Evolutionary conservation across 2,329 filamentous ascomycete genomes (phyloP).

Genomic region (Lomentospora prolificans): DNA sequence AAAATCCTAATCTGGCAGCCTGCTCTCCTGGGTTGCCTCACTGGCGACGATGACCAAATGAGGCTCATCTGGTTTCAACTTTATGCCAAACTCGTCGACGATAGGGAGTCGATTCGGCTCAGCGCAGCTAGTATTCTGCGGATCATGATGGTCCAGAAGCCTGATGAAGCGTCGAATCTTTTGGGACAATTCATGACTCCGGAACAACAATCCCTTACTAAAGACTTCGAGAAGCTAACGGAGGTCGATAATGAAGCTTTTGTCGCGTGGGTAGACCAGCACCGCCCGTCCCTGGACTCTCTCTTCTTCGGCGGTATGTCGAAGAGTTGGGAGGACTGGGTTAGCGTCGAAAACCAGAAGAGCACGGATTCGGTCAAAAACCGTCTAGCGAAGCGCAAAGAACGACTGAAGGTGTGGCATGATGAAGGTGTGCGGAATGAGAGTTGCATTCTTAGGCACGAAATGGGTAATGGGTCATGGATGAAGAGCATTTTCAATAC

Average conservation of each 20-base stretch:
- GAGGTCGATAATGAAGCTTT: constrained; percentile 87
- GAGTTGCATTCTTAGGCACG: constrained; percentile 68
- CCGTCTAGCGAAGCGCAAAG: constrained; percentile 65
- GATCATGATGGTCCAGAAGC: constrained; percentile 90
- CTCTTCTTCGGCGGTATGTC: constrained; percentile 77
- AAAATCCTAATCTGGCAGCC: constrained; percentile 95
- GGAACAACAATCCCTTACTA: constrained; percentile 61
- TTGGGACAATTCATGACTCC: constrained; percentile 61
- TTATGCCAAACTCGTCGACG: constrained; percentile 76
- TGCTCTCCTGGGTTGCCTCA: constrained; percentile 70
- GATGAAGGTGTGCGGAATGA: constrained; percentile 58
- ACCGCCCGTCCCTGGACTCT: constrained; percentile 66
- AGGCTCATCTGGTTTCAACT: constrained; percentile 86
- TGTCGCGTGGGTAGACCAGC: constrained; percentile 76
- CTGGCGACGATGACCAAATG: constrained; percentile 70
- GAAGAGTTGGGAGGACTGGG: constrained; percentile 81
- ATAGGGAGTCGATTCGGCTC: constrained; percentile 55
- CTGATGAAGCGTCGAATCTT: constrained; percentile 65
- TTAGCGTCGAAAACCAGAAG: constrained; percentile 67
- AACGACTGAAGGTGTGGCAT: constrained; percentile 74
- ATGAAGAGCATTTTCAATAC: constrained; percentile 90
- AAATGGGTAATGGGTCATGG: constrained; percentile 81
- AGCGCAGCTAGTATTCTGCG: constrained; percentile 79
- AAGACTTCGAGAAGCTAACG: constrained; percentile 73
- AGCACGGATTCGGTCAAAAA: constrained; percentile 65